phyloP scores from a whole-genome alignment of 1,284 basidiomycete genomes.

The Thelephora terrestris region DNA sequence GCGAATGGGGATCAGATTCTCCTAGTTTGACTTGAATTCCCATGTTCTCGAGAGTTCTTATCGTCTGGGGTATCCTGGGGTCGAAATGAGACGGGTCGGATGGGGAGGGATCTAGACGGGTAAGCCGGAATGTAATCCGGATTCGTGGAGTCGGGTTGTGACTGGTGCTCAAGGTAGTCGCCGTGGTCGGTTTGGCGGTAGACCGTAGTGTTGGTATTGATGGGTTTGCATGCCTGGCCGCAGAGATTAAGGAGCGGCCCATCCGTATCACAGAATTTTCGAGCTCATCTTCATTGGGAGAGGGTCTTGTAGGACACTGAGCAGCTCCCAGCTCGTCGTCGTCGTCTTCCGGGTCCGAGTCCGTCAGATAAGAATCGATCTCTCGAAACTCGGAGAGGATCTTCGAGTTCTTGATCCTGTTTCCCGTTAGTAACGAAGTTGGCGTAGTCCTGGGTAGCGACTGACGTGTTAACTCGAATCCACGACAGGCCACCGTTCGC shows the following conservation, averaged over 20 bases:
- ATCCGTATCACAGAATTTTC: constrained; percentile 65
- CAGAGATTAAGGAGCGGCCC: constrained; percentile 49
- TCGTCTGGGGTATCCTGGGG: constrained; percentile 51
- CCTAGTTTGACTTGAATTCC: constrained; percentile 62
- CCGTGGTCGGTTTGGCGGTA: neutral
- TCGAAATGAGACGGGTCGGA: constrained; percentile 30
- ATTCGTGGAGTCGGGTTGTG: neutral
- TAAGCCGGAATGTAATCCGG: constrained; percentile 52
- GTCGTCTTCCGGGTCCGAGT: constrained; percentile 51
- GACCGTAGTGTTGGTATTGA: too few species aligned
- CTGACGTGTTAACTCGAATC: constrained; percentile 81
- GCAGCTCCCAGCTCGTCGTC: constrained; percentile 22
- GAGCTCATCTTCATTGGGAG: constrained; percentile 40
- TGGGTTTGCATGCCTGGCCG: constrained; percentile 32
- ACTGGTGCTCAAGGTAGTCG: too few species aligned
- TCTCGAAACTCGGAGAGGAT: constrained; percentile 71
- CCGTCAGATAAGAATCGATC: constrained; percentile 71
- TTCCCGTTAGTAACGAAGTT: constrained; percentile 1
- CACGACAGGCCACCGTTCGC: constrained; percentile 62
- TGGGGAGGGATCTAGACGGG: constrained; percentile 50
- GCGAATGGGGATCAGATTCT: constrained; percentile 29
- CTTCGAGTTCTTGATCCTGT: constrained; percentile 66
- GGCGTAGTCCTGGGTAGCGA: constrained; percentile 12
- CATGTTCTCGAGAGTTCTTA: constrained; percentile 45
- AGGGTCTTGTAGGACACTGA: constrained; percentile 20